Conservation (phyloP, 768 basidiomycete species). For the Trametopsis cervina region DNA sequence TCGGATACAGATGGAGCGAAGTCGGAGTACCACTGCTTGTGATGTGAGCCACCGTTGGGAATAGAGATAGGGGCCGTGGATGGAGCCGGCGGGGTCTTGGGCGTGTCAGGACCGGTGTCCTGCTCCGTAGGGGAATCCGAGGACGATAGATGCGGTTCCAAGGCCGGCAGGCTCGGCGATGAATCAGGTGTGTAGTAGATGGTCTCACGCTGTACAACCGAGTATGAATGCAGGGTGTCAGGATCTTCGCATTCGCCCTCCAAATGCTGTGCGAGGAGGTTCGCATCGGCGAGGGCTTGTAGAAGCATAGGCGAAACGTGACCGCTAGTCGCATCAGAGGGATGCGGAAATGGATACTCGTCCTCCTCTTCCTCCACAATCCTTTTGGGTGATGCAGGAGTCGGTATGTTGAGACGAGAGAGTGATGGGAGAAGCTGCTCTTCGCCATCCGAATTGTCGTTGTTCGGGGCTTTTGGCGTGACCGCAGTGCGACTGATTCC, state of each 20-base stretch:
- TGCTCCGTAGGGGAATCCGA: not conserved
- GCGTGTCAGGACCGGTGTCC: not conserved
- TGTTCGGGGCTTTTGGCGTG: slow-evolving; percentile 2
- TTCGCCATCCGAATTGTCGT: slow-evolving; percentile 3
- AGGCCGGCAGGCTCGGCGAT: slow-evolving; percentile 3
- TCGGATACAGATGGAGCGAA: slow-evolving; percentile 1
- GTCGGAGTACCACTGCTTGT: not conserved
- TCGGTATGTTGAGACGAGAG: slow-evolving; percentile 3
- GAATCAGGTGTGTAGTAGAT: slow-evolving; percentile 12
- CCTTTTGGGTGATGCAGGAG: not conserved
- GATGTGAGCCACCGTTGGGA: not conserved
- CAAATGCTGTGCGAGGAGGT: not conserved
- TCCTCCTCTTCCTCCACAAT: slow-evolving; percentile 27
- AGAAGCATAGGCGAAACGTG: not conserved
- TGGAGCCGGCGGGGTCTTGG: slow-evolving; percentile 1
- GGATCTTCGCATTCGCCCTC: not conserved
- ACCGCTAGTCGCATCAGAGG: slow-evolving; percentile 9
- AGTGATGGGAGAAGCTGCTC: slow-evolving; percentile 8
- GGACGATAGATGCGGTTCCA: not conserved
- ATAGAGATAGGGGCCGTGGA: not conserved
- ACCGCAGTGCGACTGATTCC: slow-evolving; percentile 25
- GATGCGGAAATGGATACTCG: slow-evolving; percentile 12
- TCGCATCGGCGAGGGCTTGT: slow-evolving; percentile 1
- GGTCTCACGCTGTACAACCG: not conserved
- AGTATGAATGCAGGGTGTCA: not conserved